Percentiles rank a stretch among this genome's conserved stretches.
Conservation (phyloP, 352 stramenopile species). For the Globisporangium viniferum region DNA sequence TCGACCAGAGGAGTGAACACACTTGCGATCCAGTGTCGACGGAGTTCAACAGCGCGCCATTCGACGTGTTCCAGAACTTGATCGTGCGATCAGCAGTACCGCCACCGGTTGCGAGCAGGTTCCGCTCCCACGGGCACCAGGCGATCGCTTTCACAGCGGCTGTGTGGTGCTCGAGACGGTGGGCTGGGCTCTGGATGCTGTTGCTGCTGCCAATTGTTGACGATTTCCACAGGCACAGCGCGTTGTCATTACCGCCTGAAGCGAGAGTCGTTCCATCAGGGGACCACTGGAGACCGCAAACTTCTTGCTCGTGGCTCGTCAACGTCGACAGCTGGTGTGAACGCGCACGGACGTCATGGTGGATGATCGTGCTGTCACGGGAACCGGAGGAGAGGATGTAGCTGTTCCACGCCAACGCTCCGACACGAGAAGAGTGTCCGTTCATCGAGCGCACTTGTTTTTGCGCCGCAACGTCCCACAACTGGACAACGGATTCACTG, state of each 20-base stretch:
- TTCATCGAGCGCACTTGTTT: slow-evolving; percentile 92
- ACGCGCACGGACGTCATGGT: slow-evolving; percentile 66
- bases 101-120: slow-evolving; percentile 95
- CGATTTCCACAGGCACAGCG: slow-evolving; percentile 94
- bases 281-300: slow-evolving; percentile 97
- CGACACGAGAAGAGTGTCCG: slow-evolving; percentile 92
- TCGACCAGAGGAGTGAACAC: slow-evolving; percentile 94
- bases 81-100: slow-evolving; percentile 98
- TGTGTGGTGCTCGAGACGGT: slow-evolving; percentile 94
- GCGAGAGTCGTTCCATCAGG: slow-evolving; percentile 94
- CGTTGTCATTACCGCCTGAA: slow-evolving; percentile 98
- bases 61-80: slow-evolving; percentile 99
- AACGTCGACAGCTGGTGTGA: slow-evolving; percentile 90
- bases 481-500: slow-evolving; percentile 90
- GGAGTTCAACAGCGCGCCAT: slow-evolving; percentile 93
- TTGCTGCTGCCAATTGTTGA: slow-evolving; percentile 76
- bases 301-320: slow-evolving; percentile 95
- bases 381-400: slow-evolving; percentile 92
- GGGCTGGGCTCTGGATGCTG: slow-evolving; percentile 54
- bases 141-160: slow-evolving; percentile 98
- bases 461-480: slow-evolving; percentile 95
- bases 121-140: slow-evolving; percentile 98
- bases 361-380: slow-evolving; percentile 93
- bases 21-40: slow-evolving; percentile 98
- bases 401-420: slow-evolving; percentile 96